Evolutionary conservation across 2,329 filamentous ascomycete species (phyloP), one percentile per base, ranked within the genome.

Genomic region (Trichoderma citrinoviride): DNA sequence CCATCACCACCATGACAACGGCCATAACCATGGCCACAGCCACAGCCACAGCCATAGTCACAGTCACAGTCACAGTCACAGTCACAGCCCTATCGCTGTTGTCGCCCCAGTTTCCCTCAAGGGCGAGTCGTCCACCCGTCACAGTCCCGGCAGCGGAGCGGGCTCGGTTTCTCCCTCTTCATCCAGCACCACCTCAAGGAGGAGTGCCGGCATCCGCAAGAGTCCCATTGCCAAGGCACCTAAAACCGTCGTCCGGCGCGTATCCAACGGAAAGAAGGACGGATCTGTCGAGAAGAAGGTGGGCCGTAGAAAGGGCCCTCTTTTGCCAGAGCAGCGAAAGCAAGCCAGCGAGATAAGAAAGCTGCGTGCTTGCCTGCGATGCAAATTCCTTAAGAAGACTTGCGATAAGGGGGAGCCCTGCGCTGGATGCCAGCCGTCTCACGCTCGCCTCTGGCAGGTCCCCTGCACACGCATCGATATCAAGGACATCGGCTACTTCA

Each of bases 361-460:
- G 79, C 83, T 97, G 71, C 87, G 94, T 74, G 94, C 94, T 54
- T 98, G 94, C 77, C 82, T 98, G 72, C 89, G 94, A 70, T 98
- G 94, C 86, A 97, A 97, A 81, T 98, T 97, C 82, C 84, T 98
- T 77, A 98, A 98, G 86, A 98, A 98, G 86, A 97, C 94, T 55
- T 98, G 94, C 75, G 94, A 98, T 79, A 97, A 96, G 82, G 94
- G 94, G 68, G 93, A 97, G 81, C 94, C 94, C 65, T 98, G 94
- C 78, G 91, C 90, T 72, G 94, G 94, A 54, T 98, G 94, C 81
- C 91, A 97, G 80, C 94, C 94, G 57, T 96, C 93, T 21, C 94
- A 98, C 77, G 94, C 94, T 68, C 89, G 94, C 69, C 84, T 98
- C 60, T 98, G 94, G 94, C 93, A 97, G 80, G 94, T 98, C 50